Evolutionary conservation across 208 protist genomes (phyloP).

Genomic region (Phytomonas sp.): DNA sequence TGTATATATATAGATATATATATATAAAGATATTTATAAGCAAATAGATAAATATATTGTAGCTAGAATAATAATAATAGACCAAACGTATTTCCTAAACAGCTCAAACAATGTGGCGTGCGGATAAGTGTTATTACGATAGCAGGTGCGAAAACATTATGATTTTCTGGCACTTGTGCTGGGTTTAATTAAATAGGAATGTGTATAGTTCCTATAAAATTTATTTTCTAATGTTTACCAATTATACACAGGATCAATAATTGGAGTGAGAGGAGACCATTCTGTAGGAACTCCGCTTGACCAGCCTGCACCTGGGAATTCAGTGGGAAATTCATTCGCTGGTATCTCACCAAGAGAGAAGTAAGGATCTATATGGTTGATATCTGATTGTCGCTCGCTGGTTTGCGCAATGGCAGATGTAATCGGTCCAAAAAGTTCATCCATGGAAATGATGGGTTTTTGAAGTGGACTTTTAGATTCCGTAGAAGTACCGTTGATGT

Average conservation of each 20-base stretch:
- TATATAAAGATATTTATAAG: slow-evolving; percentile 1
- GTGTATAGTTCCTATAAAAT: background rate
- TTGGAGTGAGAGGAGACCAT: background rate
- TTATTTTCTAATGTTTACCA: background rate
- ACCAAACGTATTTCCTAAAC: background rate
- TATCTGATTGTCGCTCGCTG: background rate
- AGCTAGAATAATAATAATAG: background rate
- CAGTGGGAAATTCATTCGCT: background rate
- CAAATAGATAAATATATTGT: background rate
- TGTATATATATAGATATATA: slow-evolving; percentile 1
- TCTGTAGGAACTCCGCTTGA: background rate
- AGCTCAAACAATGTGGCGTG: background rate
- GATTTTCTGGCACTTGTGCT: background rate
- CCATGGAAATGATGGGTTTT: background rate
- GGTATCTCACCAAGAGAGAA: background rate
- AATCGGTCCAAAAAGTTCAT: background rate
- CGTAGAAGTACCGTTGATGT: background rate
- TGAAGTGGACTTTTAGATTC: background rate
- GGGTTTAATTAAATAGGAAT: background rate
- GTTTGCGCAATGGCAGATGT: background rate
- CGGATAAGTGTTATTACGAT: background rate
- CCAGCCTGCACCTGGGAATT: background rate
- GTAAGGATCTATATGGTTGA: background rate
- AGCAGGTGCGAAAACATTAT: background rate
- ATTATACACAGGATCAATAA: background rate